These are phyloP conservation scores for Sclerospora graminicola DNA, from an alignment of 352 stramenopile genomes.

Conservation along the genomic window DNA sequence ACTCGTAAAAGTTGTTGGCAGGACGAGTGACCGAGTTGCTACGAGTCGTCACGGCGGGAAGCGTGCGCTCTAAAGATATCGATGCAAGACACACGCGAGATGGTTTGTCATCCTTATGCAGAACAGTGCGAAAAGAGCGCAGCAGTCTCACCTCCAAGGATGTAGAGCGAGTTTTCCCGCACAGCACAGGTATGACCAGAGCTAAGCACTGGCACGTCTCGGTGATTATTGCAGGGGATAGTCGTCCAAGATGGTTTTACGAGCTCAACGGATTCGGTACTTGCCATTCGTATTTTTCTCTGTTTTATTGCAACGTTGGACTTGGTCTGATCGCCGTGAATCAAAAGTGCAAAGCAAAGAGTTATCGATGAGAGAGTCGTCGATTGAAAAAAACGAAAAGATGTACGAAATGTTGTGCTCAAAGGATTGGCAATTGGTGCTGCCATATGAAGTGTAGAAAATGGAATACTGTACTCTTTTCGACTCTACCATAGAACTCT, in stretches of 20 bases:
- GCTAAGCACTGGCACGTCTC: conserved; percentile 76
- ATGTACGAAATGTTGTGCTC: no score
- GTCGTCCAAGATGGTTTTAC: conserved; percentile 42
- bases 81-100: no score
- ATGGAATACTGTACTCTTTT: no score
- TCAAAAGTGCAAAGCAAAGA: no score
- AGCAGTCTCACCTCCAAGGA: conserved; percentile 61
- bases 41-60: conserved; percentile 8
- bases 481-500: no score
- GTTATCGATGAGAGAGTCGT: no score
- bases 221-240: conserved; percentile 63
- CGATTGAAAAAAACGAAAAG: no score
- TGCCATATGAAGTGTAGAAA: no score
- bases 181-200: conserved; percentile 87
- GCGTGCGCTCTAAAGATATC: conserved; percentile 14
- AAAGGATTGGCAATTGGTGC: no score
- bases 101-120: background rate
- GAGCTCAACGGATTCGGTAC: conserved; percentile 15
- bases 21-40: conserved; percentile 23
- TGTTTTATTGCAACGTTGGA: no score
- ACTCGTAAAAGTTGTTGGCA: conserved; percentile 90
- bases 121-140: background rate
- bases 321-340: background rate
- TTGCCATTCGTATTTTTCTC: conserved; percentile 18
- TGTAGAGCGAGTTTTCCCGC: conserved; percentile 89